Percentiles rank a stretch among this genome's conserved stretches.
These are phyloP conservation scores for Sporobolomyces phaffii DNA, from an alignment of 768 basidiomycete species.

Conservation along the genomic window DNA sequence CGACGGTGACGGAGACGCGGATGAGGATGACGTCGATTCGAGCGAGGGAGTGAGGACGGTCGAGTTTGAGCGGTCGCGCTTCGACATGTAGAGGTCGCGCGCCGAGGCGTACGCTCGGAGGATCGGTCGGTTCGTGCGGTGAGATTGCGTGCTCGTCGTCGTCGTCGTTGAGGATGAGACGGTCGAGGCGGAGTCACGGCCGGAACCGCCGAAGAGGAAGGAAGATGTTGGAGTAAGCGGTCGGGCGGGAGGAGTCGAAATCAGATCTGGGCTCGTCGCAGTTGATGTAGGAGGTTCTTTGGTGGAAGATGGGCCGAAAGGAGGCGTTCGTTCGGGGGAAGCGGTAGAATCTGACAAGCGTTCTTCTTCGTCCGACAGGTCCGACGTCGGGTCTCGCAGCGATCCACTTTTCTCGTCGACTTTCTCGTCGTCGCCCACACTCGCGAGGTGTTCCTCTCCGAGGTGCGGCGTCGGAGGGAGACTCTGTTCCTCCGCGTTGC, in stretches of 20 bases:
- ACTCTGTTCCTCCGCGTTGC: conserved; percentile 24
- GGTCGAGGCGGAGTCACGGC: background rate
- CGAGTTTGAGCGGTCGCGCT: background rate
- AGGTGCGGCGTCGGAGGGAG: conserved; percentile 18
- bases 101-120: conserved; percentile 34
- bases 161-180: too few species aligned
- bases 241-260: background rate
- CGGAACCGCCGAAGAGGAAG: background rate
- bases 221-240: background rate
- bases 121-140: conserved; percentile 11
- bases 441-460: background rate
- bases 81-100: conserved; percentile 29
- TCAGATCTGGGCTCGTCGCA: background rate
- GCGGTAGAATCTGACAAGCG: conserved; percentile 3
- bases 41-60: background rate
- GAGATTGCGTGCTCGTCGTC: background rate
- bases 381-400: background rate
- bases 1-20: background rate
- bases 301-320: background rate
- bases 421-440: background rate
- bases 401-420: background rate
- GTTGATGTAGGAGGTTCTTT: background rate
- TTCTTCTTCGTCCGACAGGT: background rate
- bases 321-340: background rate
- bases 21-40: too few species aligned